These are phyloP conservation scores for Pestalotiopsis sp. DNA, from an alignment of 2,329 filamentous ascomycete genomes.

Conservation along the genomic window DNA sequence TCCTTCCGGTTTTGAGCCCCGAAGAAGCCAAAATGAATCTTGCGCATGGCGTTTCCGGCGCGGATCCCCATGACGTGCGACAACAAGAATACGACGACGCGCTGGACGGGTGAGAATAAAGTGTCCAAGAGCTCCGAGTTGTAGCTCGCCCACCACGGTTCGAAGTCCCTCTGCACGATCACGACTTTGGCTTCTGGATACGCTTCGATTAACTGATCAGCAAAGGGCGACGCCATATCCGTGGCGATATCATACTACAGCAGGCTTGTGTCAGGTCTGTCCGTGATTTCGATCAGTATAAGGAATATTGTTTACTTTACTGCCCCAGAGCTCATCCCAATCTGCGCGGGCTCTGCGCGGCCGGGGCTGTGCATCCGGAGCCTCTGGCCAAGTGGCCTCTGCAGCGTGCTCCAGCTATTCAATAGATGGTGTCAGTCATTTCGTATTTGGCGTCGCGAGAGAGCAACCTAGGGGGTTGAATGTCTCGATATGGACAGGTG, in stretches of 20 bases:
- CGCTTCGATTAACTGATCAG: slow-evolving; percentile 20
- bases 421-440: no score
- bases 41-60: slow-evolving; percentile 9
- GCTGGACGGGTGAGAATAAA: slow-evolving; percentile 4
- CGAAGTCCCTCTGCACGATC: slow-evolving; percentile 23
- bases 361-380: neutral
- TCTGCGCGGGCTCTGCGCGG: neutral
- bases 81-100: neutral
- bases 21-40: slow-evolving; percentile 17
- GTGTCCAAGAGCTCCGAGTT: slow-evolving; percentile 25
- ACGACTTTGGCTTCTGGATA: slow-evolving; percentile 27
- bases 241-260: slow-evolving; percentile 19
- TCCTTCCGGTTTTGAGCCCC: neutral
- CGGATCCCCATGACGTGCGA: slow-evolving; percentile 26
- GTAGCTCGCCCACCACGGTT: slow-evolving; percentile 25
- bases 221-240: slow-evolving; percentile 21
- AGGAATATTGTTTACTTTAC: neutral
- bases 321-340: neutral
- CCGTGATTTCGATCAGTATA: no score
- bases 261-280: no score
- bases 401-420: slow-evolving; percentile 14
- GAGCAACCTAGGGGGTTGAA: no score
- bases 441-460: no score
- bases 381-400: slow-evolving; percentile 14
- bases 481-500: no score